phyloP scores from a whole-genome alignment of 148 eudicot species.

The Rhododendron williamsianum region DNA sequence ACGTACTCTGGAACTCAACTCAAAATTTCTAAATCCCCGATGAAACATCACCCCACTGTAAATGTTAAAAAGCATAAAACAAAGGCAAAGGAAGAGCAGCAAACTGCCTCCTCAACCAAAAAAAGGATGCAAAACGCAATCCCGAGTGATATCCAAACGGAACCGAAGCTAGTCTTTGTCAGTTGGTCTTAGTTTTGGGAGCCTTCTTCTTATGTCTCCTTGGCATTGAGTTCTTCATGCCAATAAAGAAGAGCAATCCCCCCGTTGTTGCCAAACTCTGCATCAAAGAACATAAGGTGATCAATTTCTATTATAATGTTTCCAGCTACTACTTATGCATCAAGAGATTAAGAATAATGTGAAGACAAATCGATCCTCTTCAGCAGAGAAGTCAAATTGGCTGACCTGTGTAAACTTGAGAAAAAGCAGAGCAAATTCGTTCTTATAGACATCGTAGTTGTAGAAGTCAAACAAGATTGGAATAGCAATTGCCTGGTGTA shows the following conservation, averaged over 20 bases:
- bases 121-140: neutral
- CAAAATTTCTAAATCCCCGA: constrained; percentile 1
- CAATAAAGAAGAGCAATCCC: constrained; percentile 75
- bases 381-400: constrained; percentile 3
- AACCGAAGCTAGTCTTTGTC: neutral
- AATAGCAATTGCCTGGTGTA: constrained; percentile 62
- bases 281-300: constrained; percentile 5
- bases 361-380: neutral
- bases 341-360: neutral
- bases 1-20: neutral
- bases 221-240: constrained; percentile 82
- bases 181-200: constrained; percentile 13
- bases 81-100: neutral
- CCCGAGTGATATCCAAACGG: neutral
- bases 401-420: constrained; percentile 75
- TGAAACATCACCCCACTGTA: neutral
- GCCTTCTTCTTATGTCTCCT: constrained; percentile 57
- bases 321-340: neutral
- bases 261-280: constrained; percentile 78
- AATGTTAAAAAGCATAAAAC: neutral
- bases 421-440: constrained; percentile 56
- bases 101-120: constrained; percentile 1
- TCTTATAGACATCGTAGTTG: constrained; percentile 68
- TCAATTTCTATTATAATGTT: neutral
- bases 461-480: constrained; percentile 87